Evolutionary conservation across 106 monocot species (phyloP).

Genomic region (Apostasia shenzhenica): DNA sequence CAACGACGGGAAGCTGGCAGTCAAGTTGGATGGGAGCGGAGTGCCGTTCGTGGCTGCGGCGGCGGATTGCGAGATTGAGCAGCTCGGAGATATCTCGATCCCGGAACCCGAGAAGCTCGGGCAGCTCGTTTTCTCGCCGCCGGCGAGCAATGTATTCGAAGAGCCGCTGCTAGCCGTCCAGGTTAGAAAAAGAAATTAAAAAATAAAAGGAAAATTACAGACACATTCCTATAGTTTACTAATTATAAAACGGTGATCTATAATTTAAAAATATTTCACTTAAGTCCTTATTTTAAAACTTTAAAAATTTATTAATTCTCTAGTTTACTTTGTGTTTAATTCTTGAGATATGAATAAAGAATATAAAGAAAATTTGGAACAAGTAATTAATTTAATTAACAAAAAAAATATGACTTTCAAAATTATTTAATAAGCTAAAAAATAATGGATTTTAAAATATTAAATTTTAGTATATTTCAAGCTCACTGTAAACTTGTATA

Average conservation of each 20-base stretch:
- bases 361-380: neutral
- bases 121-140: neutral
- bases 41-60: conserved; percentile 33
- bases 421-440: no score
- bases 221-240: neutral
- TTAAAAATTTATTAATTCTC: neutral
- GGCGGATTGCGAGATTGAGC: conserved; percentile 18
- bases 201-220: neutral
- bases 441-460: no score
- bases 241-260: neutral
- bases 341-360: neutral
- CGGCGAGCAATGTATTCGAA: neutral
- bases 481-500: no score
- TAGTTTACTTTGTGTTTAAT: neutral
- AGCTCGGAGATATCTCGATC: conserved; percentile 28
- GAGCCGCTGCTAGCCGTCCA: neutral
- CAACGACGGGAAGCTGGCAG: conserved; percentile 24
- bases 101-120: conserved; percentile 13
- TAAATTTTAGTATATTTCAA: no score
- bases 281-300: neutral
- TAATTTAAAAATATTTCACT: neutral
- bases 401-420: neutral
- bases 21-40: conserved; percentile 22
- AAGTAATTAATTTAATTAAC: neutral
- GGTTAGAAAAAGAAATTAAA: neutral